Conservation (phyloP, 306 rosid genomes). For the Quercus aquifolioides region DNA sequence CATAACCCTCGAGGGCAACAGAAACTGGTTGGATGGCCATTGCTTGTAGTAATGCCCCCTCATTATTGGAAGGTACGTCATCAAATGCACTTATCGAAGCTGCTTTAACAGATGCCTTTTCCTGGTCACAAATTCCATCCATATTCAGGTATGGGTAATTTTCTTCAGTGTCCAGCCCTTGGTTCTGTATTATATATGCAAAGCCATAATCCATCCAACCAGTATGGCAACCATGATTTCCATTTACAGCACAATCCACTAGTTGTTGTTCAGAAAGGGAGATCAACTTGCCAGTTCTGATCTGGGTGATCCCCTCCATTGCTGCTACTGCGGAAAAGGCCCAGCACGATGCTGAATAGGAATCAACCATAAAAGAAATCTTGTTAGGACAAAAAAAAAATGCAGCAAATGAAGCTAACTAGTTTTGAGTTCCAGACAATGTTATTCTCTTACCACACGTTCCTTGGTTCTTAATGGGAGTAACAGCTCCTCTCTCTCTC, state of each 20-base stretch:
- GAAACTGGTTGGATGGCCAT: constrained; percentile 18
- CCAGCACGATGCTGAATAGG: constrained; percentile 9
- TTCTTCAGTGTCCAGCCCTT: constrained; percentile 18
- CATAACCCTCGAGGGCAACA: not conserved
- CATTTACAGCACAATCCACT: constrained; percentile 7
- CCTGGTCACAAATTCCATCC: not conserved
- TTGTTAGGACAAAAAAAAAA: not conserved
- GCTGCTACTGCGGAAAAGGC: constrained; percentile 22
- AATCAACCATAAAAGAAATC: not conserved
- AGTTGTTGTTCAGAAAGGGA: constrained; percentile 24
- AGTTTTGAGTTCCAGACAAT: not conserved
- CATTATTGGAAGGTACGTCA: constrained; percentile 8
- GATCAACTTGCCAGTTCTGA: constrained; percentile 4
- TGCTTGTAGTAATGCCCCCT: constrained; percentile 17
- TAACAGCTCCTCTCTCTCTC: not conserved
- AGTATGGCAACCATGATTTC: constrained; percentile 2
- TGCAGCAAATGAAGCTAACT: not conserved
- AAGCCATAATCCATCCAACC: not conserved
- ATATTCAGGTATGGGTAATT: constrained; percentile 4
- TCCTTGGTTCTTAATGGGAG: constrained; percentile 32
- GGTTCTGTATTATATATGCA: constrained; percentile 3
- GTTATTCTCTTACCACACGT: constrained; percentile 19
- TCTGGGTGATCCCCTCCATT: constrained; percentile 14
- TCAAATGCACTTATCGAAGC: constrained; percentile 13
- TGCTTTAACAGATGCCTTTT: not conserved